Base-by-base conservation (phyloP, 2,329 filamentous ascomycete species). In the Dactylellina cionopaga region DNA sequence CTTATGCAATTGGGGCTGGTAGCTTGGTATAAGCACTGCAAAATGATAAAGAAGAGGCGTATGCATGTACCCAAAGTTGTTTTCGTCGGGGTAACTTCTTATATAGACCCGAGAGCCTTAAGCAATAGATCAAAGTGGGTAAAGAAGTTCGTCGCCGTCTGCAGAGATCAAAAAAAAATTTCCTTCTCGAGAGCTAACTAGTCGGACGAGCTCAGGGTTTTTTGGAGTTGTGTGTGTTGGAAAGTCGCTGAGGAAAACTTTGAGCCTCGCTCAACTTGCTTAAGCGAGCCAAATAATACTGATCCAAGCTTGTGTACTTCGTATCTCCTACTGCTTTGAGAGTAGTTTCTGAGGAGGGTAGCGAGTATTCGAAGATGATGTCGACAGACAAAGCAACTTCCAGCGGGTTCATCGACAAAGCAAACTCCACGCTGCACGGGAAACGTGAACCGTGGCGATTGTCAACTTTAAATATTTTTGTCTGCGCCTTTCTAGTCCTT, bases 251-350 rank as follows among this genome's bases (percentile, higher is more conserved):
- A 27, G 31, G 24, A 22, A 37, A 27, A 33, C 11, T 31, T 69
- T 54, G 64, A 66, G 62, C 52, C 55, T 69, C 64, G 46, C 55
- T 31, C 47, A 47, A 59, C 54, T 69, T 54, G 55, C 54, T 69
- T 69, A 60, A 69, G 64, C 64, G 64, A 69, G 54, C 47, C n/a
- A n/a, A n/a, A n/a, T n/a, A n/a, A n/a, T n/a, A n/a, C n/a, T n/a
- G n/a, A n/a, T n/a, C n/a, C n/a, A 69, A 60, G 64, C 46, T 47
- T 46, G 54, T 60, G 44, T 52, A 27, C 44, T 29, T n/a, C 29
- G 44, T 39, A 55, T 55, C 51, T 55, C 31, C 51, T 55, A 17
- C 31, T 51, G n/a, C 2, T 35, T 51, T 51, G 27, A 51, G 46
- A 51, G 27, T 47, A 47, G 44, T 33, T 35, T 47, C 11, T 47